phyloP scores from a whole-genome alignment of 2,329 filamentous ascomycete genomes.

The Tolypocladium album region DNA sequence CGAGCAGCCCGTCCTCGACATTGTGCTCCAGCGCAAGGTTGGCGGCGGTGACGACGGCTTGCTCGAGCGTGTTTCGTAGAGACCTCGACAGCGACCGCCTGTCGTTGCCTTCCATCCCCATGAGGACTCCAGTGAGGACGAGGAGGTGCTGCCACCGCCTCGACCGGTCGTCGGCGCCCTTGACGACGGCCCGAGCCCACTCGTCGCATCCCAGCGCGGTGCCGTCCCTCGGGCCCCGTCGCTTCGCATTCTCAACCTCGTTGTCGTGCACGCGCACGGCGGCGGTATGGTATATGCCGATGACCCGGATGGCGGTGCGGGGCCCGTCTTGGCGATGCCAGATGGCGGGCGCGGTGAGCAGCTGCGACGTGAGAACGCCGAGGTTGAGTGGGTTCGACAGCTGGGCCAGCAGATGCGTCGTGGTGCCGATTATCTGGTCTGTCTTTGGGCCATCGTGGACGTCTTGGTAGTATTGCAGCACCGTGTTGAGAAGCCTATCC shows the following conservation, averaged over 20 bases:
- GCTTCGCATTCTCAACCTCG: constrained; percentile 28
- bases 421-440: constrained; percentile 53
- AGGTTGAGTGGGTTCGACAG: constrained; percentile 69
- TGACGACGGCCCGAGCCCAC: constrained; percentile 46
- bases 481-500: constrained; percentile 55
- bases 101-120: constrained; percentile 61
- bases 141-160: constrained; percentile 74
- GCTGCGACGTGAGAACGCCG: constrained; percentile 59
- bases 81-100: constrained; percentile 50
- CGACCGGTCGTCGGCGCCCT: constrained; percentile 47
- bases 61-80: constrained; percentile 58
- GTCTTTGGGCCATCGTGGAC: constrained; percentile 38
- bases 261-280: constrained; percentile 41
- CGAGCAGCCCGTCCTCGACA: constrained; percentile 27
- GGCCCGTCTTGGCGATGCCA: constrained; percentile 54
- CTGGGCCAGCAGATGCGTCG: constrained; percentile 54
- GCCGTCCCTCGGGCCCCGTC: constrained; percentile 19
- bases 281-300: constrained; percentile 64
- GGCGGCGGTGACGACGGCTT: constrained; percentile 60
- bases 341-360: constrained; percentile 60
- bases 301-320: constrained; percentile 51
- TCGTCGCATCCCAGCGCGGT: constrained; percentile 36
- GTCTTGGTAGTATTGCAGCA: constrained; percentile 50
- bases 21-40: constrained; percentile 59
- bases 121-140: constrained; percentile 66